phyloP scores from a whole-genome alignment of 2,329 filamentous ascomycete genomes.

The Fusarium clavum region DNA sequence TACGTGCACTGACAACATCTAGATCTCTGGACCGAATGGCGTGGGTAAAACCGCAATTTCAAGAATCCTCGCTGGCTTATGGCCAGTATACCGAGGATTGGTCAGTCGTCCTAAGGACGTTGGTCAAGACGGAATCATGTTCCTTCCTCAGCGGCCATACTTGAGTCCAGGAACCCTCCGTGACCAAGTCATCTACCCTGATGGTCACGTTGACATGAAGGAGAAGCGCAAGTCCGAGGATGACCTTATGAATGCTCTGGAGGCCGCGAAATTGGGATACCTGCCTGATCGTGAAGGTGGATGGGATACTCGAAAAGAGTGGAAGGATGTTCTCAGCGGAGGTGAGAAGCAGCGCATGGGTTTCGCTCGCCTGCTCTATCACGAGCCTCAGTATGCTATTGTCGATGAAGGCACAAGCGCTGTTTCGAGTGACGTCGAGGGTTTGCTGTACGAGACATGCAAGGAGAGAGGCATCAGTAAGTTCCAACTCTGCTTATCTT shows the following conservation, averaged over 20 bases:
- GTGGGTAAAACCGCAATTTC: conserved; percentile 92
- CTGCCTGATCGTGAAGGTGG: conserved; percentile 92
- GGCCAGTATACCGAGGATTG: conserved; percentile 94
- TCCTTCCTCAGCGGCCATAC: conserved; percentile 93
- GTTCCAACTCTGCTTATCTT: conserved; percentile 50
- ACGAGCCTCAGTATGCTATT: conserved; percentile 93
- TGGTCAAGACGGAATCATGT: conserved; percentile 96
- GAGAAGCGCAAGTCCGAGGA: conserved; percentile 81
- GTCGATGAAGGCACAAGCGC: conserved; percentile 96
- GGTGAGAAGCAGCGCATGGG: conserved; percentile 97
- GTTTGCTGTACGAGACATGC: conserved; percentile 89
- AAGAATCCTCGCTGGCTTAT: conserved; percentile 88
- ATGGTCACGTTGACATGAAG: conserved; percentile 94
- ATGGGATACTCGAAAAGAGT: conserved; percentile 96
- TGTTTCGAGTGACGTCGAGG: conserved; percentile 94
- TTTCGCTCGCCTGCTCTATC: conserved; percentile 90
- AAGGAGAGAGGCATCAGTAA: conserved; percentile 94
- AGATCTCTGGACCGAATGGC: conserved; percentile 93
- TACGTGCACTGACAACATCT: conserved; percentile 27
- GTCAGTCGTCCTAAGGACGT: conserved; percentile 85
- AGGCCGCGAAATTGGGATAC: conserved; percentile 88
- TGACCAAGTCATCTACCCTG: conserved; percentile 97
- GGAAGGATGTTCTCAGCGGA: conserved; percentile 97
- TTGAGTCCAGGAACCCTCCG: conserved; percentile 91
- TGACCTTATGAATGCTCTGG: conserved; percentile 81